Base-by-base conservation (phyloP, 1,139 yeast genomes). In the Petasospora fabianii region DNA sequence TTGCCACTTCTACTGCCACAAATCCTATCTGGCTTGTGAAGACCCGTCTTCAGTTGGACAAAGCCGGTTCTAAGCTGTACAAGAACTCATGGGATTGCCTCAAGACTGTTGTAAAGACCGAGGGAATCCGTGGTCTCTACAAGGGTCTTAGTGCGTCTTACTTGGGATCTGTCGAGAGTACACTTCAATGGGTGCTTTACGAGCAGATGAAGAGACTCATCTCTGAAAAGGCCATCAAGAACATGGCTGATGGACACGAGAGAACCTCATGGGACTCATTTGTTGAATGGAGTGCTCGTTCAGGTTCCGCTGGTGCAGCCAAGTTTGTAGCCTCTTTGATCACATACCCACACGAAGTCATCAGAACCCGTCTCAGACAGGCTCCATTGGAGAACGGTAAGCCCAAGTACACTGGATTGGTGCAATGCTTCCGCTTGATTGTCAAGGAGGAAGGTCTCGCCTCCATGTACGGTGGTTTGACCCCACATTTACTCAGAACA, bases 21-120 rank as follows among this genome's bases (percentile, higher is more conserved):
- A 94, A 94, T 59, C 99, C 99, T n/a, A 94, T 94, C 41, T 94
- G 99, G 99, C 69, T 94, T 49, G 83, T 94, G 44, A 94, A 94
- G 61, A 94, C 99, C 1, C 73, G 99, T 55, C 72, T 94, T 35
- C 99, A 94, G 58, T 71, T 94, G 42, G 98, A 92, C 60, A 84
- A 81, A 58, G 60, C 66, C 2, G 61, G 62, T 2, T 51, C 59
- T 1, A 77, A 80, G 47, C 73, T 73, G 49, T 92, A 90, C 61
- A 81, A 73, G 44, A 90, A 84, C 62, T 85, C 96, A 6, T 73
- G 82, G 75, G 97, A 92, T 59, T 92, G 97, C 60, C 61, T 86
- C 29, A 71, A 68, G 45, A 75, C 83, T 49, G 84, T 88, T 6
- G 51, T 88, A 11, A 73, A 71, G 48, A 70, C 75, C 34, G 99